Conservation (phyloP, 139 green algal genomes). For the Raphidocelis subcapitata region DNA sequence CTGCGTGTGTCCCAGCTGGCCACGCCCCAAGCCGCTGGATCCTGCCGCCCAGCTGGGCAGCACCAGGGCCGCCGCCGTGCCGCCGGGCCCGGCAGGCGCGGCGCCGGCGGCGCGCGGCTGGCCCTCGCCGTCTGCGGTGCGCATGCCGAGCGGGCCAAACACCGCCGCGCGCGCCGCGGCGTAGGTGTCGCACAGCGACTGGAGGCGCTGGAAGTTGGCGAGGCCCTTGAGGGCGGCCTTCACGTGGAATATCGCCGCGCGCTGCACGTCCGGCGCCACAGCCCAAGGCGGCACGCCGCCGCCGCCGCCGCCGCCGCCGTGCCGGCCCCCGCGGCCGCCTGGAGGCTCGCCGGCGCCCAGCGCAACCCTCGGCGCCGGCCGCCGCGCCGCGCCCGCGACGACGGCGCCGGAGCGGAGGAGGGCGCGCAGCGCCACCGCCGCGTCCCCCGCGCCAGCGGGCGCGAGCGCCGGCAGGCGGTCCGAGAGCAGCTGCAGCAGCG, state of each 20-base stretch:
- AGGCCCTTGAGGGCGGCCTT: conserved; percentile 14
- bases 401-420: not conserved
- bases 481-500: not conserved
- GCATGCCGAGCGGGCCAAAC: conserved; percentile 8
- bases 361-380: not conserved
- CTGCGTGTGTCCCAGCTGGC: too few species aligned
- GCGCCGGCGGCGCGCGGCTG: too few species aligned
- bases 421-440: conserved; percentile 1
- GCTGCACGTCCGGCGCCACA: conserved; percentile 2
- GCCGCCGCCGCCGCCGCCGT: not conserved
- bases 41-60: too few species aligned
- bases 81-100: too few species aligned
- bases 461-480: not conserved
- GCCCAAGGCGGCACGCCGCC: not conserved
- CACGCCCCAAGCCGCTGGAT: too few species aligned
- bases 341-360: not conserved
- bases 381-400: not conserved
- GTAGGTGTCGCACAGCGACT: conserved; percentile 15
- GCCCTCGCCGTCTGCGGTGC: too few species aligned
- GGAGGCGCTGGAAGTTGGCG: conserved; percentile 14
- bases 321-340: not conserved
- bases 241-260: conserved; percentile 23
- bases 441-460: conserved; percentile 2
- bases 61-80: too few species aligned
- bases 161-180: not conserved